Evolutionary conservation across 768 basidiomycete genomes (phyloP).

Genomic region (Calocera cornea): DNA sequence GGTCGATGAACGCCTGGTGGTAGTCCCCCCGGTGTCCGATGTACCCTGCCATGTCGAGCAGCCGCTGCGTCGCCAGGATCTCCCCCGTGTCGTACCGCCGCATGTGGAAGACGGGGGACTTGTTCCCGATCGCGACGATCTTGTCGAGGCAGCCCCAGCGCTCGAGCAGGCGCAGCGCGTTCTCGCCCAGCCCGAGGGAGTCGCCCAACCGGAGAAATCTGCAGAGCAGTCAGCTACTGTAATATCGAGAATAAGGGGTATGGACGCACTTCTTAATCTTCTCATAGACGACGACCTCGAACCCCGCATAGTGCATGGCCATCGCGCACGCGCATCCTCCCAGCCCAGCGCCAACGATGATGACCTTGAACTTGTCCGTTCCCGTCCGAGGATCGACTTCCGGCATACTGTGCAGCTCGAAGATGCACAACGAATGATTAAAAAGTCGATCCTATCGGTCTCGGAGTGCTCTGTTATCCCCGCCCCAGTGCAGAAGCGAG

Average conservation of each 20-base stretch:
- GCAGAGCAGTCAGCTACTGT: background rate
- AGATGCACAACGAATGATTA: background rate
- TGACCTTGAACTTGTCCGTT: conserved; percentile 4
- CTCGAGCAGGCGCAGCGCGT: conserved; percentile 9
- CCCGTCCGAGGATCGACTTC: background rate
- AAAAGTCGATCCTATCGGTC: background rate
- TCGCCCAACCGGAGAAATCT: conserved; percentile 6
- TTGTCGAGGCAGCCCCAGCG: conserved; percentile 10
- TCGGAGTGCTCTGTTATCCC: background rate
- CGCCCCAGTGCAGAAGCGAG: background rate
- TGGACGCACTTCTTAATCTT: conserved; percentile 8
- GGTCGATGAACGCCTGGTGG: conserved; percentile 10
- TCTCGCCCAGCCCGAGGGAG: conserved; percentile 10
- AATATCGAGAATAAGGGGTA: background rate
- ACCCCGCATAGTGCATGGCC: conserved; percentile 9
- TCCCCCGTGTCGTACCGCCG: conserved; percentile 12
- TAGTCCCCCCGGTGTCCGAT: conserved; percentile 12
- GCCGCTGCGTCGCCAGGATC: conserved; percentile 9
- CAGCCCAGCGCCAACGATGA: conserved; percentile 2
- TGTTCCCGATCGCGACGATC: conserved; percentile 10
- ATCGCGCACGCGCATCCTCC: conserved; percentile 6
- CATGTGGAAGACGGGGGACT: conserved; percentile 9
- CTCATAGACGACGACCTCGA: conserved; percentile 11
- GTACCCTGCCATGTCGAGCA: conserved; percentile 12
- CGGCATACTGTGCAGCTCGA: background rate